phyloP scores from a whole-genome alignment of 805 yeast genomes.

The Metschnikowia dekortorum region DNA sequence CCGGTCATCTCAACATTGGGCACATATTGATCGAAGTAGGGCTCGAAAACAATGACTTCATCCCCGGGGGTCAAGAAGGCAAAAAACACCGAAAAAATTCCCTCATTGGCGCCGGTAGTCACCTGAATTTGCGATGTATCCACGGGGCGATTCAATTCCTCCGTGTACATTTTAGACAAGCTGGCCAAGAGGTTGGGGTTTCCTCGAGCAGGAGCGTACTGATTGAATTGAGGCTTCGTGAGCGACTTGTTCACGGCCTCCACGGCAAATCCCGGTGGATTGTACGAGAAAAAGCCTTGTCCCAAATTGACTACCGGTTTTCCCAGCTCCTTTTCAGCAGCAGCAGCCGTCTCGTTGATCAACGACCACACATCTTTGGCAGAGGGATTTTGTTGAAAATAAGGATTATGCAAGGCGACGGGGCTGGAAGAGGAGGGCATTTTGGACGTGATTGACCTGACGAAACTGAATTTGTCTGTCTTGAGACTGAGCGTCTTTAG shows the following conservation, averaged over 20 bases:
- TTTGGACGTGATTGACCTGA: not conserved
- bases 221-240: constrained; percentile 71
- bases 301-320: constrained; percentile 84
- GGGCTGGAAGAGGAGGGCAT: constrained; percentile 9
- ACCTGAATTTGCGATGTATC: constrained; percentile 64
- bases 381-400: constrained; percentile 54
- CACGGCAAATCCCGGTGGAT: constrained; percentile 92
- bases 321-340: constrained; percentile 65
- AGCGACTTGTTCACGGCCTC: constrained; percentile 77
- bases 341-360: constrained; percentile 92
- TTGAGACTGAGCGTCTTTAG: not conserved
- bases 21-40: constrained; percentile 95
- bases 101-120: constrained; percentile 97
- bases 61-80: constrained; percentile 86
- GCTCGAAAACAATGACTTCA: constrained; percentile 94
- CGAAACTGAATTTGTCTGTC: not conserved
- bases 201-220: constrained; percentile 90
- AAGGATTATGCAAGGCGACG: constrained; percentile 49
- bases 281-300: constrained; percentile 94
- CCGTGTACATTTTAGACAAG: constrained; percentile 66
- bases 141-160: constrained; percentile 55
- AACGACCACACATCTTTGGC: constrained; percentile 93
- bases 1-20: constrained; percentile 92
- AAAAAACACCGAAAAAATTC: constrained; percentile 77
- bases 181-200: constrained; percentile 71